phyloP scores from a whole-genome alignment of 305 asterid species.

The Fraxinus velutina region DNA sequence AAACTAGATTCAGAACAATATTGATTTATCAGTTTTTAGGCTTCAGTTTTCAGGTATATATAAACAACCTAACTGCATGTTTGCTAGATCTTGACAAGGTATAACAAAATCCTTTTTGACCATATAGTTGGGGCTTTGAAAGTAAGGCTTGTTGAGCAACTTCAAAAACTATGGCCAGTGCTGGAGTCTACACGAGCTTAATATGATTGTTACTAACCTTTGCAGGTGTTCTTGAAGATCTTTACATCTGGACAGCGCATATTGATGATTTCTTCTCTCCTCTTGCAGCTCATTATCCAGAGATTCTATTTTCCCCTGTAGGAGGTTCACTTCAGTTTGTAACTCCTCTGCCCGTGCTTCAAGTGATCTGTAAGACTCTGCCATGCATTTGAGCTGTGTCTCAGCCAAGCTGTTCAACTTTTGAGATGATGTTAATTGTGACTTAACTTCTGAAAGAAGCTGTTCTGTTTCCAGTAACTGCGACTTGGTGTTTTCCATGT shows the following conservation, averaged over 20 bases:
- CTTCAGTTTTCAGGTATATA: slow-evolving; percentile 20
- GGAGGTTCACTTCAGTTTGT: slow-evolving; percentile 62
- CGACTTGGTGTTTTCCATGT: slow-evolving; percentile 59
- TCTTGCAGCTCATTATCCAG: slow-evolving; percentile 67
- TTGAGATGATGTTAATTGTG: slow-evolving; percentile 67
- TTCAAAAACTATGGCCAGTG: slow-evolving; percentile 16
- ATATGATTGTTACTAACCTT: slow-evolving; percentile 44
- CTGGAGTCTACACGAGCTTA: not conserved
- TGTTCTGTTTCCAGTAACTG: slow-evolving; percentile 67
- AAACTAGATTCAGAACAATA: not conserved
- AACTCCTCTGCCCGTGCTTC: slow-evolving; percentile 75
- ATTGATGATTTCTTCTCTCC: slow-evolving; percentile 62
- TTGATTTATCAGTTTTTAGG: not conserved
- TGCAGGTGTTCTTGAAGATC: slow-evolving; percentile 69
- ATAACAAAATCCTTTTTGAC: not conserved
- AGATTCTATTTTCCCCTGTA: slow-evolving; percentile 52
- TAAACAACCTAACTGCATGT: not conserved
- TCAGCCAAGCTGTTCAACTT: slow-evolving; percentile 82
- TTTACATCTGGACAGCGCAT: slow-evolving; percentile 55
- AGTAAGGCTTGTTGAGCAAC: not conserved
- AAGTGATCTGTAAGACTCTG: slow-evolving; percentile 83
- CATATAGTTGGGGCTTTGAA: not conserved
- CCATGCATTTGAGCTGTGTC: slow-evolving; percentile 98
- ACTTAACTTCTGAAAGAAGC: slow-evolving; percentile 68
- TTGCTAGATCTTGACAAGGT: slow-evolving; percentile 6